Base-by-base conservation (phyloP, 371 early-diverging fungal species). In the Mortierella sp. region DNA sequence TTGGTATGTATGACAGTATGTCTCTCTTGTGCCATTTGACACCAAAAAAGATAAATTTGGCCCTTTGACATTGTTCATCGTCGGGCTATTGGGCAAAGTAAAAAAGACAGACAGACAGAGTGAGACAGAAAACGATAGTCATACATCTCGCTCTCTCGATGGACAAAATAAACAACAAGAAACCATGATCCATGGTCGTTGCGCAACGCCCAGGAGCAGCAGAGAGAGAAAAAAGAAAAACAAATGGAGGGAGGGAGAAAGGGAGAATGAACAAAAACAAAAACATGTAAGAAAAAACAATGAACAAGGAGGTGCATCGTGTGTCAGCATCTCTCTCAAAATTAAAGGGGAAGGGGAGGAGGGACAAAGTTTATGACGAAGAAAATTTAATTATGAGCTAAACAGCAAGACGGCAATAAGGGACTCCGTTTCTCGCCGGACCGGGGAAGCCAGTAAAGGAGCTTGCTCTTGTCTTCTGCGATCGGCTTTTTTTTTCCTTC, bases 161-260 rank as follows among this genome's bases (percentile, higher is more conserved):
- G 16, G 34, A 34, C 22, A 58, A 22, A 29, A 19, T 34, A 55
- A 34, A 19, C 55, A 58, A 34, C 19, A 34, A 31, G 26, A 26
- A 58, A n/a, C n/a, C 58, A 58, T 34, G 58, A 58, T 8, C 58
- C 58, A 58, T 58, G 58, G 19, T 58, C 58, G 58, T 34, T 58
- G 58, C 58, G 34, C 22, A 58, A 31, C 10, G 31, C 34, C 14
- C 47, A 58, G 16, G 58, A 34, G 1, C 4, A 8, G 0, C 29
- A 55, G 31, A 55, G 16, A 11, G 16, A 31, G 4, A 48, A 22
- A 2, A 48, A 48, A 16, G 48, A 8, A 29, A 26, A 4, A 26
- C 7, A 24, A 53, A n/a, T n/a, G n/a, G n/a, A n/a, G n/a, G n/a
- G n/a, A n/a, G n/a, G n/a, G n/a, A n/a, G n/a, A n/a, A n/a, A n/a